phyloP scores from a whole-genome alignment of 2,329 filamentous ascomycete species.

The Fusarium miscanthi region DNA sequence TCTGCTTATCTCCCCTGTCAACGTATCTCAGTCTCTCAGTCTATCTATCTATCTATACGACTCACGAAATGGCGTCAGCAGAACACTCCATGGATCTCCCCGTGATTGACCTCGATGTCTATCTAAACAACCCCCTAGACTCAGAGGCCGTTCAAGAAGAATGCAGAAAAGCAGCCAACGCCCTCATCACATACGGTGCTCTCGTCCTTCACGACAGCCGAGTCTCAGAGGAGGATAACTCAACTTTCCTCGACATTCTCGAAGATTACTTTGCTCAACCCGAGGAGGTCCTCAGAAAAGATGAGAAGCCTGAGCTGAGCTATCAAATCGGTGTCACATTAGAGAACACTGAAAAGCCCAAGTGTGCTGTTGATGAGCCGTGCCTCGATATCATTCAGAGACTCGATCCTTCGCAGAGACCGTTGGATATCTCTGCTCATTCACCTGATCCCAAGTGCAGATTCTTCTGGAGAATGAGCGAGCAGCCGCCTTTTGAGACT shows the following conservation, averaged over 20 bases:
- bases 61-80: slow-evolving; percentile 34
- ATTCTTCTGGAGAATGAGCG: slow-evolving; percentile 72
- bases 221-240: slow-evolving; percentile 66
- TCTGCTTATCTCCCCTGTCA: neutral
- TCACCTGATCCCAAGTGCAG: slow-evolving; percentile 70
- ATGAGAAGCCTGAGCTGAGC: slow-evolving; percentile 67
- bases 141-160: slow-evolving; percentile 61
- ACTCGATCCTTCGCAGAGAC: slow-evolving; percentile 65
- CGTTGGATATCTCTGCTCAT: slow-evolving; percentile 67
- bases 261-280: slow-evolving; percentile 74
- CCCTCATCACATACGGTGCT: slow-evolving; percentile 69
- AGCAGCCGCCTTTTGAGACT: slow-evolving; percentile 64
- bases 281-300: slow-evolving; percentile 55
- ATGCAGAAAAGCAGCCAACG: slow-evolving; percentile 64
- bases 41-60: neutral
- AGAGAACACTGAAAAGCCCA: slow-evolving; percentile 72
- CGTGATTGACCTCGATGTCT: slow-evolving; percentile 69
- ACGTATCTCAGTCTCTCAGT: neutral
- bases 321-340: slow-evolving; percentile 72
- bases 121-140: slow-evolving; percentile 57
- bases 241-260: slow-evolving; percentile 68
- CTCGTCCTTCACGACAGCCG: slow-evolving; percentile 70
- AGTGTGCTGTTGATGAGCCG: slow-evolving; percentile 71
- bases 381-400: slow-evolving; percentile 67
- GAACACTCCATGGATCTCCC: slow-evolving; percentile 66